Conservation (phyloP, 768 basidiomycete genomes). For the Coprinopsis cinerea region DNA sequence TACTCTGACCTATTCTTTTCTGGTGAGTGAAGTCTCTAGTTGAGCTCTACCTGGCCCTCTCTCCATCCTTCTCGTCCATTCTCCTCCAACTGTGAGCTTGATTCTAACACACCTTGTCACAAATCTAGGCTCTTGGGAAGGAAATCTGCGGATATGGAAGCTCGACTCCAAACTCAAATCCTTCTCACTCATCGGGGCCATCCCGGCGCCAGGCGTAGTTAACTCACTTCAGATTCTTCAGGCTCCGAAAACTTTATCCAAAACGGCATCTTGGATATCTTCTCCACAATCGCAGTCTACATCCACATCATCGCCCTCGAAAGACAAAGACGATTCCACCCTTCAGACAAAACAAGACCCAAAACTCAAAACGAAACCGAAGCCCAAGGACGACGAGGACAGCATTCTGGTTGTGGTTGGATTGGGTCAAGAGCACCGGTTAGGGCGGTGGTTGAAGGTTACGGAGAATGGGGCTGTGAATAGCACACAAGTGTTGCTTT, state of each 20-base stretch:
- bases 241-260: conserved; percentile 43
- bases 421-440: conserved; percentile 79
- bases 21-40: conserved; percentile 41
- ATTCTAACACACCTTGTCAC: neutral
- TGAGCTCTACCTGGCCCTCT: neutral
- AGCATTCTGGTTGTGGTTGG: conserved; percentile 73
- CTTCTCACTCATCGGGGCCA: conserved; percentile 59
- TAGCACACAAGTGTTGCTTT: conserved; percentile 58
- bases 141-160: conserved; percentile 85
- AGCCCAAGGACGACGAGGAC: conserved; percentile 19
- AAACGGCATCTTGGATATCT: conserved; percentile 29
- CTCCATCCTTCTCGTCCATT: neutral
- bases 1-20: conserved; percentile 92
- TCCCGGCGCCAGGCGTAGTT: conserved; percentile 72
- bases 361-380: conserved; percentile 13
- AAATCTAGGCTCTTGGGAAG: conserved; percentile 85
- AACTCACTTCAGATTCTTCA: conserved; percentile 84
- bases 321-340: conserved; percentile 6
- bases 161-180: conserved; percentile 73
- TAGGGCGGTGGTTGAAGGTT: conserved; percentile 83
- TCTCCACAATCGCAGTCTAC: no score
- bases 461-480: conserved; percentile 68
- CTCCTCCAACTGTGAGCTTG: no score
- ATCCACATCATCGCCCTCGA: neutral
- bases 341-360: neutral